Percentiles rank a stretch among this genome's conserved stretches.
Evolutionary conservation across 306 rosid species (phyloP).

Genomic region (Quercus glauca): DNA sequence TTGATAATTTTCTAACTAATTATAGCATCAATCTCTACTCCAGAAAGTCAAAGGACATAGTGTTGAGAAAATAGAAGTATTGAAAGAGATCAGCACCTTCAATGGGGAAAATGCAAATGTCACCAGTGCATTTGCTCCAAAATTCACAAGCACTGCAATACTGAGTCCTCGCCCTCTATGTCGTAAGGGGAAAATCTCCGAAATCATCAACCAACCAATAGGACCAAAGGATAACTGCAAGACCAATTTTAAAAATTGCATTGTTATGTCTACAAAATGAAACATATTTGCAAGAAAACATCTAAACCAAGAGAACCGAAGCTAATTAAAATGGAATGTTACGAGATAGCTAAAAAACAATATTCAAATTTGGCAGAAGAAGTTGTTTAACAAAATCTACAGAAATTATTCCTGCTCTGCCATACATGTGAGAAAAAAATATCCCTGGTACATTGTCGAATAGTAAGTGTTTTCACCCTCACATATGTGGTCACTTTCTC

Average conservation of each 20-base stretch:
- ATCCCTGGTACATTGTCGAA: background rate
- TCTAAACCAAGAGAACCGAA: background rate
- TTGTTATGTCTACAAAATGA: background rate
- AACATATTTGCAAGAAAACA: background rate
- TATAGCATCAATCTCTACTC: background rate
- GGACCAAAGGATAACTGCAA: constrained; percentile 96
- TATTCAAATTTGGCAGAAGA: background rate
- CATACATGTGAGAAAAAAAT: background rate
- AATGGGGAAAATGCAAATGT: constrained; percentile 94
- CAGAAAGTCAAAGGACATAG: background rate
- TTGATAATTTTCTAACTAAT: background rate
- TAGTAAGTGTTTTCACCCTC: background rate
- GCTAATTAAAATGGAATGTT: background rate
- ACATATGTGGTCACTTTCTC: background rate
- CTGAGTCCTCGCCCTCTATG: constrained; percentile 89
- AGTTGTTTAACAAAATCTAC: background rate
- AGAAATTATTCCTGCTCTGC: background rate
- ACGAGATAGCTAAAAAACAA: background rate
- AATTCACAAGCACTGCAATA: constrained; percentile 87
- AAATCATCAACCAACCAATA: constrained; percentile 97
- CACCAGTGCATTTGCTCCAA: constrained; percentile 82
- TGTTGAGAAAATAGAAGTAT: background rate
- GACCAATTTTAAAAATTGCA: constrained; percentile 13
- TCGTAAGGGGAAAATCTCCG: constrained; percentile 89
- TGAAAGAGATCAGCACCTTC: constrained; percentile 45